Base-by-base conservation (phyloP, 495 filamentous ascomycete genomes). In the Beverwykella pulmonaria region DNA sequence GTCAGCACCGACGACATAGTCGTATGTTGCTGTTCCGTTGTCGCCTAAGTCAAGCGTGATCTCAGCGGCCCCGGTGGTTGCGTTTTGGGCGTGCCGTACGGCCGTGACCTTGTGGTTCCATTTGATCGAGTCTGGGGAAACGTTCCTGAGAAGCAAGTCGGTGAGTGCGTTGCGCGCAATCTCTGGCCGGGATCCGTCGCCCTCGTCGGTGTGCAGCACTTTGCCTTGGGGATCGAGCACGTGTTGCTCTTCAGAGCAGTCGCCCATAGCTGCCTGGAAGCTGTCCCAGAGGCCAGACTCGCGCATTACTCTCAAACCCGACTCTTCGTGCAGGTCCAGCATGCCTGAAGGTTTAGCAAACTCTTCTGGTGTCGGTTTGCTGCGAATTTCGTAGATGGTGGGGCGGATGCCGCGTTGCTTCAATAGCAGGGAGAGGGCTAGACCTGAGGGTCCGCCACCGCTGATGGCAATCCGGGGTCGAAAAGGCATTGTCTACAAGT, bases 371-470 rank as follows among this genome's bases (percentile, higher is more conserved):
- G 62, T 56, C 23, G 78, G 77, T 25, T 71, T 71, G 30, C 65
- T 59, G 52, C 83, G 83, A 17, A 78, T 75, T 69, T 89, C 86
- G 70, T 80, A 88, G 64, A 88, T 75, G 1, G 78, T 78, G 52
- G 74, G 77, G 26, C 72, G 66, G 63, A 86, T 82, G 23, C 72
- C 70, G 41, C 77, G 52, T 9, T 71, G 54, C 23, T 70, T 64
- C 6, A 73, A 62, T 10, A 73, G 57, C 30, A 56, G 49, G 26
- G 20, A 52, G 14, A 65, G 49, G 0, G 68, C 57, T 5, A 73
- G 63, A 4, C 71, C 71, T 19, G 63, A 49, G 15, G 71, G 71
- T 3, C 71, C 71, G 17, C 44, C 71, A 46, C 71, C 71, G 34
- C 71, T 32, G 34, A 73, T 73, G 48, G 68, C 71, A 39, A 73